Percentiles rank a stretch among this genome's conserved stretches.
phyloP scores from a whole-genome alignment of 75 land plant genomes.

The Pinus tabuliformis region DNA sequence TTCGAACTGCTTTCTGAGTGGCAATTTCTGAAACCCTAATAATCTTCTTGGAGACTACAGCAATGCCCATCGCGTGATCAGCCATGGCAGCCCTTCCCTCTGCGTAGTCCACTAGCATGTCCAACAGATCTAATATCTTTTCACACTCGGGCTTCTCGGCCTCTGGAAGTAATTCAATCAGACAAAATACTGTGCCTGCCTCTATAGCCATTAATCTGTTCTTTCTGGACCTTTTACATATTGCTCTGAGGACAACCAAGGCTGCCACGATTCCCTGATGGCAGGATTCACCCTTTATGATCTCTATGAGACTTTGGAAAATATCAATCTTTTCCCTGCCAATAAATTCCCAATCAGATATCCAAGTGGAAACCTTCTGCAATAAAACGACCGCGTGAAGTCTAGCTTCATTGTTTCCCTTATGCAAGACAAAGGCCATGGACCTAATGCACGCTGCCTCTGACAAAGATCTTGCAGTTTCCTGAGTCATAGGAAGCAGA shows the following conservation, averaged over 20 bases:
- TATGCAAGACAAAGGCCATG: background rate
- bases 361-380: background rate
- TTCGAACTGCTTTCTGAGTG: constrained; percentile 29
- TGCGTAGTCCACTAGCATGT: constrained; percentile 27
- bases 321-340: no score
- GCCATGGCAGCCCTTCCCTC: constrained; percentile 39
- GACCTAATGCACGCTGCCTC: background rate
- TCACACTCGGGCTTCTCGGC: no score
- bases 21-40: constrained; percentile 29
- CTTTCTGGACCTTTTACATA: constrained; percentile 21
- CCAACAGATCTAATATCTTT: constrained; percentile 26
- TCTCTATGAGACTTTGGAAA: no score
- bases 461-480: background rate
- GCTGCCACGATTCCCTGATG: constrained; percentile 21
- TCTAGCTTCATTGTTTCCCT: constrained; percentile 6
- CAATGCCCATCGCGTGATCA: constrained; percentile 32
- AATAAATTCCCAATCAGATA: no score
- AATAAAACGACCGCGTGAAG: background rate
- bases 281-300: constrained; percentile 17
- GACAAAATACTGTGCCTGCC: no score
- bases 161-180: no score
- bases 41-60: constrained; percentile 34
- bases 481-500: background rate
- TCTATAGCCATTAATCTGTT: constrained; percentile 41
- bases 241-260: constrained; percentile 19